phyloP scores from a whole-genome alignment of 2,329 filamentous ascomycete species.

The Graphilbum sp. region DNA sequence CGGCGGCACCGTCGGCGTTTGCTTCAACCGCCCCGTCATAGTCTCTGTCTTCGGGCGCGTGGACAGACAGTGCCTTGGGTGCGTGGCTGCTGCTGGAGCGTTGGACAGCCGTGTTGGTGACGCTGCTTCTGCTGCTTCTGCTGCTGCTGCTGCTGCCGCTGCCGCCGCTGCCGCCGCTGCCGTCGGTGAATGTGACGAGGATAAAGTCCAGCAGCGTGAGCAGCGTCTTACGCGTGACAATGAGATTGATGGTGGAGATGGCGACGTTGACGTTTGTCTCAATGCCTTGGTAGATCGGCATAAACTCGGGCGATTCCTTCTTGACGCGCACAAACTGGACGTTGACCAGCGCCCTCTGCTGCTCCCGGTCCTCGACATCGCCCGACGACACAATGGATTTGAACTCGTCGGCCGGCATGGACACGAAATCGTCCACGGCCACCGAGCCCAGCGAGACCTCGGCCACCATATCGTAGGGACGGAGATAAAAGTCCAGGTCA shows the following conservation, averaged over 20 bases:
- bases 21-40: not conserved
- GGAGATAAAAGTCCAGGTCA: constrained; percentile 69
- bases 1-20: not conserved
- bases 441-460: constrained; percentile 78
- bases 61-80: constrained; percentile 18
- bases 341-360: constrained; percentile 67
- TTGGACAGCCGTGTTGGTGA: no score
- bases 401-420: constrained; percentile 76
- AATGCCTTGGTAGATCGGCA: constrained; percentile 79
- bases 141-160: constrained; percentile 33
- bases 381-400: constrained; percentile 91
- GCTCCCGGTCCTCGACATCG: constrained; percentile 52
- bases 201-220: constrained; percentile 90
- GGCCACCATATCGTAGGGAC: constrained; percentile 83
- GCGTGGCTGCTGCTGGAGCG: constrained; percentile 17
- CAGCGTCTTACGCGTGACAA: constrained; percentile 85
- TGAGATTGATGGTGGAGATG: constrained; percentile 88
- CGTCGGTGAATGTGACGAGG: constrained; percentile 67
- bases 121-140: constrained; percentile 18
- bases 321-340: constrained; percentile 87
- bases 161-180: constrained; percentile 27
- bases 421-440: constrained; percentile 87
- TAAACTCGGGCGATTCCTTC: constrained; percentile 80
- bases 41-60: constrained; percentile 7
- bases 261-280: constrained; percentile 84